Base-by-base conservation (phyloP, 2,329 filamentous ascomycete genomes). In the Dendryphion nanum region DNA sequence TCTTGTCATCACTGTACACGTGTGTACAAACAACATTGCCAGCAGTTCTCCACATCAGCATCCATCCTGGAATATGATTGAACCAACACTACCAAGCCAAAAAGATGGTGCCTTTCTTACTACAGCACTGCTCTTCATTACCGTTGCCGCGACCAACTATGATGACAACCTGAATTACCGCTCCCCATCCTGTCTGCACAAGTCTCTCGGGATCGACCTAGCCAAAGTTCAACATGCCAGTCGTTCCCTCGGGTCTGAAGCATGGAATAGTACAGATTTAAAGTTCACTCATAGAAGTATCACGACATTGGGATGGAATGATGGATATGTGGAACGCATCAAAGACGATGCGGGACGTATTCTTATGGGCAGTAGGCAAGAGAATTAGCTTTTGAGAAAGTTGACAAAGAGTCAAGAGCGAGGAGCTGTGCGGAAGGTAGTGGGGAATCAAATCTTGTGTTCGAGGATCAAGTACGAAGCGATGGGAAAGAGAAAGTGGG, bases 331-430 rank as follows among this genome's bases (percentile, higher is more conserved):
- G 30, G 68, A 75, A 35, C 50, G 69, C 3, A 79, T 87, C 41
- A 77, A 71, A 18, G 75, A 86, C 48, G 82, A 88, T 41, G 77
- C 82, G 5, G 75, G 78, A 7, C 76, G 84, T 4, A 76, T 75
- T 0, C 64, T 89, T 45, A 87, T 89, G 83, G 85, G 85, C 1
- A 70, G 73, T 2, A 75, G 75, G 10, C 85, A 89, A 57, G 85
- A 89, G 61, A 77, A 79, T 48, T 89, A 85, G 85, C 60, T 62
- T 19, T 61, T 53, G 33, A 41, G 41, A 29, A 67, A 74, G 33
- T 65, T 85, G 3, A 71, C 69, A 3, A 62, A 74, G 36, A 82
- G 79, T 1, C 70, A 75, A 15, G 52, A 75, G 10, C 75, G 84
- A 8, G 79, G 79, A 10, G 80, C 83, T 1, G 71, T 74, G 1